Percentiles rank a stretch among this genome's conserved stretches.
These are phyloP conservation scores for Aurifilum marmelostoma DNA, from an alignment of 2,329 filamentous ascomycete genomes.

Conservation along the genomic window DNA sequence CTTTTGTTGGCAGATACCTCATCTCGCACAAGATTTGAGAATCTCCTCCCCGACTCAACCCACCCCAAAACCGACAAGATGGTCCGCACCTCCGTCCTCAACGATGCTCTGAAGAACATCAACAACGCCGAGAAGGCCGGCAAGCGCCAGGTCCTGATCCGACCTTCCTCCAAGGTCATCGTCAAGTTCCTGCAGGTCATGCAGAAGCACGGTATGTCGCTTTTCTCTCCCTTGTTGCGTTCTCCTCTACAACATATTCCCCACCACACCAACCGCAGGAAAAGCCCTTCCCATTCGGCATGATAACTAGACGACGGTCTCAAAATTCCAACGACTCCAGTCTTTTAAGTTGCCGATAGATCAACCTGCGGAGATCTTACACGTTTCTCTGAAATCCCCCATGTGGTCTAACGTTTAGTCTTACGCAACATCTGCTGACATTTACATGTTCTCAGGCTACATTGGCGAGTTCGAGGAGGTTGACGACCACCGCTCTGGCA, in stretches of 20 bases:
- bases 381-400: constrained; percentile 77
- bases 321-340: constrained; percentile 82
- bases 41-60: constrained; percentile 60
- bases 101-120: constrained; percentile 98
- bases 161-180: constrained; percentile 99
- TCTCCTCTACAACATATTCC: constrained; percentile 5
- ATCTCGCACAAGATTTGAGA: constrained; percentile 73
- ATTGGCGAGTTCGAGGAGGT: constrained; percentile 99
- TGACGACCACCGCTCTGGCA: constrained; percentile 98
- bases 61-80: constrained; percentile 71
- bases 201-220: constrained; percentile 95
- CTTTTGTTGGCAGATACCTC: constrained; percentile 63
- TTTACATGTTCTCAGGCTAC: constrained; percentile 68
- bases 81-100: constrained; percentile 99
- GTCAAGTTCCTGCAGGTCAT: constrained; percentile 99
- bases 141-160: constrained; percentile 99
- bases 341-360: constrained; percentile 99
- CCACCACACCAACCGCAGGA: constrained; percentile 27
- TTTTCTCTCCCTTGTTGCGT: not conserved
- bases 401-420: constrained; percentile 94
- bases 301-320: constrained; percentile 99
- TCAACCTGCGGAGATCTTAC: constrained; percentile 89
- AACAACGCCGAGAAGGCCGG: constrained; percentile 99
- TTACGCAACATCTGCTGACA: constrained; percentile 81
- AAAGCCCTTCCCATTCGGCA: constrained; percentile 66